Evolutionary conservation across 345 rosid genomes (phyloP), one percentile per base, ranked within the genome.

Genomic region (Acer saccharum): DNA sequence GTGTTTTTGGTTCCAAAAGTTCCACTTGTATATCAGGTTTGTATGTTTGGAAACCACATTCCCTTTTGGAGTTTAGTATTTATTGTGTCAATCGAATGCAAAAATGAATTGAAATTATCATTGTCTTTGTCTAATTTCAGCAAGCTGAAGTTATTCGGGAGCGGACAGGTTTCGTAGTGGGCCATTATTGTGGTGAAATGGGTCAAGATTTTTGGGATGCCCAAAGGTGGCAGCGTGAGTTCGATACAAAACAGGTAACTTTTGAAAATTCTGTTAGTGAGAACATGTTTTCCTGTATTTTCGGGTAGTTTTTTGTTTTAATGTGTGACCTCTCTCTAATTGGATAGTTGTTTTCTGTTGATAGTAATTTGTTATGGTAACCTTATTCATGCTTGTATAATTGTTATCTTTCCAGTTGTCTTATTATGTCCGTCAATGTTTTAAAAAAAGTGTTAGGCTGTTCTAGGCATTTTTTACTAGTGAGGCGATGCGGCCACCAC

Each of bases 141-240:
- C 98, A 96, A 94, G 95, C 98, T 12, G 99, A 92, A 82, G 99
- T 96, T 74, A 92, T 96, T 29, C 95, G 92, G 0, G 94, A 92
- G 46, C 86, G 86, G 70, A 94, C 98, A 66, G 79, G 87, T 83
- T 89, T 66, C 65, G 86, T 87, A 84, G 98, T 96, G 11, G 99
- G 99, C 9, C 94, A 90, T 77, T 96, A 92, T 80, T 96, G 99
- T 83, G 99, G 99, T 75, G 98, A 96, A 80, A 96, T 96, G 99
- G 99, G 94, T 60, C 97, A 90, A 81, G 97, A 92, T 76, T 93
- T 95, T 67, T 95, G 97, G 95, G 98, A 95, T 87, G 75, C 90
- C 72, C 82, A 95, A 72, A 89, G 94, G 81, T 95, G 99, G 99
- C 98, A 89, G 77, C 93, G 93, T 0, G 99, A 95, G 84, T 95